Percentiles rank a stretch among this genome's conserved stretches.
phyloP scores from a whole-genome alignment of 805 yeast species.

The Wickerhamomyces ciferrii region DNA sequence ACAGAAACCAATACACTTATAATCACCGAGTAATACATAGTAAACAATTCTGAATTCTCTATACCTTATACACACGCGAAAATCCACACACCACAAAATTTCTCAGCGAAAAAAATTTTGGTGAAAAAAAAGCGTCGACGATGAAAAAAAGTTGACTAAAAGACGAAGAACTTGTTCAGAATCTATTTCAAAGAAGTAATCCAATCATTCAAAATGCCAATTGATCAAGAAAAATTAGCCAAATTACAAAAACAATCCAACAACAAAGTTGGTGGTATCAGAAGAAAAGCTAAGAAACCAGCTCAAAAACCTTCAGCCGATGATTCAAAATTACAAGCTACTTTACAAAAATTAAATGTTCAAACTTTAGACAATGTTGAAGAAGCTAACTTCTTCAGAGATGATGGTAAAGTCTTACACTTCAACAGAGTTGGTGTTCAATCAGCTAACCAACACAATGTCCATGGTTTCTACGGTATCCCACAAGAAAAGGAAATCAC shows the following conservation, averaged over 20 bases:
- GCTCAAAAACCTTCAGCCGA: slow-evolving; percentile 66
- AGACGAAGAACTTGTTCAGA: neutral
- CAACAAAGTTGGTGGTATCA: slow-evolving; percentile 81
- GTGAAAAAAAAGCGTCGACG: slow-evolving; percentile 1
- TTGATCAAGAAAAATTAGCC: slow-evolving; percentile 92
- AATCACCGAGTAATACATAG: no score
- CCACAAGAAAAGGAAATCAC: slow-evolving; percentile 90
- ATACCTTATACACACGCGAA: neutral
- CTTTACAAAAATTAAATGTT: slow-evolving; percentile 84
- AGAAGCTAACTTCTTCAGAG: slow-evolving; percentile 97
- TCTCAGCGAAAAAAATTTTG: neutral
- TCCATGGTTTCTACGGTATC: slow-evolving; percentile 91
- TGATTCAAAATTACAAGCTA: slow-evolving; percentile 85
- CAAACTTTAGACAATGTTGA: slow-evolving; percentile 85
- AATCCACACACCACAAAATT: neutral
- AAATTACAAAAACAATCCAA: slow-evolving; percentile 82
- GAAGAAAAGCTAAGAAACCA: slow-evolving; percentile 87
- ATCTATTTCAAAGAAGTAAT: no score
- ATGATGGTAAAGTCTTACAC: slow-evolving; percentile 93
- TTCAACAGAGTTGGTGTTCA: slow-evolving; percentile 96
- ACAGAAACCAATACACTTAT: no score
- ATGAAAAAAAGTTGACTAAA: neutral
- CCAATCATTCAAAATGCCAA: slow-evolving; percentile 57
- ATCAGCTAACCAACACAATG: slow-evolving; percentile 85
- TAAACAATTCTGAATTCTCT: no score